A percentile compares a stretch with the other conserved stretches of the same genome.
Conservation (phyloP, 345 rosid genomes). For the Euphorbia lathyris region DNA sequence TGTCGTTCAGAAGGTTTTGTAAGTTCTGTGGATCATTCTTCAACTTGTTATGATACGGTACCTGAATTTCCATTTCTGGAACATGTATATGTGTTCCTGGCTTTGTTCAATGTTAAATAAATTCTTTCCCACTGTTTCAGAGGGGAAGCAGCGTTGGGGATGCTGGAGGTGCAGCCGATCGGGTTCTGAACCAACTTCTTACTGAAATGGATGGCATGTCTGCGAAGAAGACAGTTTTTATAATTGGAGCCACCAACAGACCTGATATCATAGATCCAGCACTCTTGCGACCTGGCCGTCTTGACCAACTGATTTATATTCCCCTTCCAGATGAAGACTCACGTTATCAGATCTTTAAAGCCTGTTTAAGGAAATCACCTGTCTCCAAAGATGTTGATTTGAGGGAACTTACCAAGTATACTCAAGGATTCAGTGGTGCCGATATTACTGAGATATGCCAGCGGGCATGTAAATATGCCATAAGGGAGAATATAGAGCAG, state of each 20-base stretch:
- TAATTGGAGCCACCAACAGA: conserved; percentile 62
- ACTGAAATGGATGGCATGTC: conserved; percentile 81
- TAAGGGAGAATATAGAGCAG: conserved; percentile 70
- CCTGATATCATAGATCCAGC: conserved; percentile 57
- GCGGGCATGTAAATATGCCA: conserved; percentile 64
- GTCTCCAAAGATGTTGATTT: conserved; percentile 54
- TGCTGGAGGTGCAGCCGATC: conserved; percentile 69
- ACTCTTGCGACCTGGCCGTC: conserved; percentile 60
- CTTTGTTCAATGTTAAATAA: background rate
- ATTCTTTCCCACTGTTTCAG: conserved; percentile 27
- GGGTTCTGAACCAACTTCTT: conserved; percentile 65
- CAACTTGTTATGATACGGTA: background rate
- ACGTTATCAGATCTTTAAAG: conserved; percentile 51
- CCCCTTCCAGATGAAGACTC: conserved; percentile 76
- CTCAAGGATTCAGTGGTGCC: conserved; percentile 67
- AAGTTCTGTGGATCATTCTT: background rate
- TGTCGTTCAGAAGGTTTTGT: background rate
- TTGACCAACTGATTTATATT: conserved; percentile 64
- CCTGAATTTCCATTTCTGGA: background rate
- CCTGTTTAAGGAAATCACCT: conserved; percentile 61
- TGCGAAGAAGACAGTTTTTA: conserved; percentile 64
- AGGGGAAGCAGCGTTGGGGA: conserved; percentile 64
- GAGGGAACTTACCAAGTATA: conserved; percentile 56
- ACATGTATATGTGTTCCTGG: background rate
- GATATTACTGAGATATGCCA: conserved; percentile 70